Conservation (phyloP, 1,139 yeast species). For the Magnusiomyces ingens region DNA sequence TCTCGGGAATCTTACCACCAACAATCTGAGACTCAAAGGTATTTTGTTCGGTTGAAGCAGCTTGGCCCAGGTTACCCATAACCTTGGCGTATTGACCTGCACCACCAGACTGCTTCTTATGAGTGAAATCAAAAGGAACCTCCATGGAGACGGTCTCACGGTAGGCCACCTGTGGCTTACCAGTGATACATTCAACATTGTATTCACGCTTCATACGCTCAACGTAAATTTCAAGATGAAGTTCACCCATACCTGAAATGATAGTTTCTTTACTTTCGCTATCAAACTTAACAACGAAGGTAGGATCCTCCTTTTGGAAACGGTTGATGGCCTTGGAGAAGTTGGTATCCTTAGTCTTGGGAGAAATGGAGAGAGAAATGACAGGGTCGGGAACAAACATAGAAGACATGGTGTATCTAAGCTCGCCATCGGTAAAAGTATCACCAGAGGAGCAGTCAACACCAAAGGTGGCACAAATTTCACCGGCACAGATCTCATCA, state of each 20-base stretch:
- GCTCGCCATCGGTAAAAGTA: slow-evolving; percentile 75
- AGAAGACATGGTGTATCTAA: slow-evolving; percentile 80
- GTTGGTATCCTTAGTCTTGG: slow-evolving; percentile 80
- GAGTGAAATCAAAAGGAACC: slow-evolving; percentile 85
- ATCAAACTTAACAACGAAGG: slow-evolving; percentile 89
- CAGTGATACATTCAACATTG: slow-evolving; percentile 90
- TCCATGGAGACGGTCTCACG: slow-evolving; percentile 81
- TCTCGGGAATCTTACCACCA: slow-evolving; percentile 96
- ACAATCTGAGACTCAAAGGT: slow-evolving; percentile 79
- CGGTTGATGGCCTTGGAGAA: slow-evolving; percentile 95
- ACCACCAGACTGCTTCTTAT: slow-evolving; percentile 98
- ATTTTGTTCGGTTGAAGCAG: slow-evolving; percentile 43
- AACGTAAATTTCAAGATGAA: slow-evolving; percentile 92
- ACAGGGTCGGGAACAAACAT: slow-evolving; percentile 99
- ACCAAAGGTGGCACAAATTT: slow-evolving; percentile 98
- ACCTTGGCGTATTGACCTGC: slow-evolving; percentile 99
- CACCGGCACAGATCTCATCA: slow-evolving; percentile 94
- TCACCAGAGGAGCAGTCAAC: slow-evolving; percentile 99
- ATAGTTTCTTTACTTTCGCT: slow-evolving; percentile 91
- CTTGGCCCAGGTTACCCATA: slow-evolving; percentile 59
- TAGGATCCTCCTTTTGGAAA: slow-evolving; percentile 98
- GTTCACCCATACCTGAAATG: slow-evolving; percentile 98
- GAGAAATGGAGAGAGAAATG: slow-evolving; percentile 82
- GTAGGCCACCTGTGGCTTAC: slow-evolving; percentile 97
- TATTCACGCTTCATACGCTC: slow-evolving; percentile 98